These are phyloP conservation scores for Aspergillus sp. DNA, from an alignment of 2,329 filamentous ascomycete species.

Conservation along the genomic window DNA sequence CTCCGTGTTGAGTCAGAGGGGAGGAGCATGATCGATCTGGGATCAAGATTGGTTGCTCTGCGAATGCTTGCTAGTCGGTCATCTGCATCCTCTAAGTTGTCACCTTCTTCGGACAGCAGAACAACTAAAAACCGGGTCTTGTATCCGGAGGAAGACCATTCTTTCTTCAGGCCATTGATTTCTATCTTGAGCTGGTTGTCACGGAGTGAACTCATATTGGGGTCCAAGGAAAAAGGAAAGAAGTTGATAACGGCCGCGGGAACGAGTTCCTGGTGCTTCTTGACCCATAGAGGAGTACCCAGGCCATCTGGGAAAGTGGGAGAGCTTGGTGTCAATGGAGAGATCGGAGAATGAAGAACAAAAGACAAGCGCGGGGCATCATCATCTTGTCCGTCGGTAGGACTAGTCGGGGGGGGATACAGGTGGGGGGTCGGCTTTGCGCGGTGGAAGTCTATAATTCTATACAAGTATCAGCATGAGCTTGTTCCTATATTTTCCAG, in stretches of 20 bases:
- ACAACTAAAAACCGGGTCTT: constrained; percentile 74
- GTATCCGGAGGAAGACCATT: constrained; percentile 57
- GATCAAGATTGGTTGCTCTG: constrained; percentile 71
- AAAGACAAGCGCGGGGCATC: constrained; percentile 44
- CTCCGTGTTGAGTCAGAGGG: constrained; percentile 66
- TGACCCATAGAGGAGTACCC: constrained; percentile 74
- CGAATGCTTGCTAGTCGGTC: constrained; percentile 77
- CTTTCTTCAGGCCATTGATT: constrained; percentile 70
- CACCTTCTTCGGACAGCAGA: constrained; percentile 69
- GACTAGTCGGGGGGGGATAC: constrained; percentile 44
- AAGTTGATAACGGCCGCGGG: constrained; percentile 78
- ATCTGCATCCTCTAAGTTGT: constrained; percentile 59
- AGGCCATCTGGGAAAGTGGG: constrained; percentile 85
- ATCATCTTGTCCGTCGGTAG: constrained; percentile 45
- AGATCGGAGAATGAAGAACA: constrained; percentile 84
- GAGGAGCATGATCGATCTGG: constrained; percentile 80
- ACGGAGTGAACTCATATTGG: constrained; percentile 67
- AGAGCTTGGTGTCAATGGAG: constrained; percentile 79
- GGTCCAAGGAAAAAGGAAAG: constrained; percentile 69
- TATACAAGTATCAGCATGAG: constrained; percentile 16
- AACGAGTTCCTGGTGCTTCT: constrained; percentile 80
- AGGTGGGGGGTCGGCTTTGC: constrained; percentile 58
- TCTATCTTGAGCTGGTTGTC: constrained; percentile 87
- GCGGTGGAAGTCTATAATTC: constrained; percentile 55
- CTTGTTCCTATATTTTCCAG: not conserved